These are phyloP conservation scores for Plantago ovata DNA, from an alignment of 257 asterid species.

Conservation along the genomic window DNA sequence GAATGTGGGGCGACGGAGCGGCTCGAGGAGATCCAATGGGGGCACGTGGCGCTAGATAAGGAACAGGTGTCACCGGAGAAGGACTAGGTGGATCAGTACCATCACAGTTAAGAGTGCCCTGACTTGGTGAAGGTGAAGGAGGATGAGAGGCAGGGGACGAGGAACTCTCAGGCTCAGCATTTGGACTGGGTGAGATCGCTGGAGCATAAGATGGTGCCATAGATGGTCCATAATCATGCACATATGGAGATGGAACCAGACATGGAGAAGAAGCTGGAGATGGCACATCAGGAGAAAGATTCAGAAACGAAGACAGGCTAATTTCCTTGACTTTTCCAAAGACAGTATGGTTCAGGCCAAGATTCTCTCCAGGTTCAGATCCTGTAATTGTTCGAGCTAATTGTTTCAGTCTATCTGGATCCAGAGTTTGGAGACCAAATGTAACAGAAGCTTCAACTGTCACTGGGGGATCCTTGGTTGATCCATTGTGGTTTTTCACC, in stretches of 20 bases:
- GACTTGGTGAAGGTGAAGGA: conserved; percentile 30
- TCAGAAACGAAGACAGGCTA: conserved; percentile 56
- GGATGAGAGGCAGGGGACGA: conserved; percentile 36
- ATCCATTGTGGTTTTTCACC: conserved; percentile 62
- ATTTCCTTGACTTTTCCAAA: conserved; percentile 84
- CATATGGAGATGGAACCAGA: conserved; percentile 27
- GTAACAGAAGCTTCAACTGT: conserved; percentile 67
- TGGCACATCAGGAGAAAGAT: conserved; percentile 38
- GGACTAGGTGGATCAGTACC: conserved; percentile 39
- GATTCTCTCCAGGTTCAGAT: conserved; percentile 52
- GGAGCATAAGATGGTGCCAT: conserved; percentile 41
- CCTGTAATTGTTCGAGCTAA: conserved; percentile 56
- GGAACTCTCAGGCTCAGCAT: conserved; percentile 5
- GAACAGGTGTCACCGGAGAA: conserved; percentile 36
- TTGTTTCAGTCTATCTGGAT: conserved; percentile 61
- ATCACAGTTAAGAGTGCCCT: conserved; percentile 25
- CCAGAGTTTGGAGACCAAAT: conserved; percentile 36
- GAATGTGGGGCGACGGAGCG: conserved; percentile 21
- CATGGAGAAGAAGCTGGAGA: conserved; percentile 52
- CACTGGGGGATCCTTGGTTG: conserved; percentile 76
- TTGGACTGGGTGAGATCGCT: conserved; percentile 28
- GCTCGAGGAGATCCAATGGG: conserved; percentile 26
- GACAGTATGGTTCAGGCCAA: conserved; percentile 68
- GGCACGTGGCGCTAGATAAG: conserved; percentile 31
- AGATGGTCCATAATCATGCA: conserved; percentile 31